Base-by-base conservation (phyloP, 345 rosid species). In the Arabis hirsuta region DNA sequence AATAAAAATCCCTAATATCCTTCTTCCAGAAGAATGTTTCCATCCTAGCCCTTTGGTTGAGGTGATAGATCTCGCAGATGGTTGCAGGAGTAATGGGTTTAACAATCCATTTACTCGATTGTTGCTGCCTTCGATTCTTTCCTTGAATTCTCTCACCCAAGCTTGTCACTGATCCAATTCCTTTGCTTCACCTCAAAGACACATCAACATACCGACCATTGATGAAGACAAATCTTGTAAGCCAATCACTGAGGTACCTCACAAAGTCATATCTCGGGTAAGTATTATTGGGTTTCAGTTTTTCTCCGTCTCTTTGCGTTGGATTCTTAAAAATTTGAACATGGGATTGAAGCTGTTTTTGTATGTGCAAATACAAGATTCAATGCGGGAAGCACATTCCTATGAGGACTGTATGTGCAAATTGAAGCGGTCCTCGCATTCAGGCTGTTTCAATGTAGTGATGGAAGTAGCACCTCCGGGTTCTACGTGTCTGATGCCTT, bases 201-300 rank as follows among this genome's bases (percentile, higher is more conserved):
- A 88, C 92, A 34, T 81, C 95, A 65, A 85, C 73, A 71, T 90
- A 90, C 66, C 80, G 46, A 38, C 97, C 97, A 1, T 72, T 90
- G 78, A 75, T 83, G 89, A 91, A 85, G 82, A 87, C 97, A 12
- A 88, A 87, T 81, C 79, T 83, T 59, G 82, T 83, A 41, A 87
- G 95, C 89, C 86, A 88, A 81, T 88, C 92, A 4, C 90, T 91
- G 67, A 88, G 72, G 82, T 85, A 82, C 75, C 95, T 91, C 38
- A 83, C 89, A 32, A 68, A 57, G 74, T 76, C 83, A 20, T 90
- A 87, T 76, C 79, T 91, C 9, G 95, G 92, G 90, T 64, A 76
- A 82, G 92, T 66, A 22, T 65, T 62, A 65, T 44, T 39, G 31
- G 55, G 34, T 24, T 55, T 51, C 12, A 22, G 58, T 12, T 34